Conservation (phyloP, 2,329 filamentous ascomycete genomes). For the Gaeumannomyces sp. region DNA sequence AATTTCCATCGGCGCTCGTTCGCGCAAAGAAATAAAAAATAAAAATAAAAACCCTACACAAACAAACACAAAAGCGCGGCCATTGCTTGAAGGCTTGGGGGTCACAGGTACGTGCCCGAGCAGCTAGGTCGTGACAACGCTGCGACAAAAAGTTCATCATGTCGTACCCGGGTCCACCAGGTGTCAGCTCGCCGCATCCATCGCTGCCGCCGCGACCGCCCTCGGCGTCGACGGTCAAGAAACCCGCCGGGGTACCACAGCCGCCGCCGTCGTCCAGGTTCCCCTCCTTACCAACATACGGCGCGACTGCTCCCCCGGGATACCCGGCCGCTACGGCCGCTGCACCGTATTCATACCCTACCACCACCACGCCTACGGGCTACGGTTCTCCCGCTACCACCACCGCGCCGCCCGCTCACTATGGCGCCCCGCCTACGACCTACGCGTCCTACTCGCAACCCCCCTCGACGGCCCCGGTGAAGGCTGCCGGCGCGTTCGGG, state of each 20-base stretch:
- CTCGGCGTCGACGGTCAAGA: constrained; percentile 1
- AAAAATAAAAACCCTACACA: neutral
- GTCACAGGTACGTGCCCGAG: constrained; percentile 15
- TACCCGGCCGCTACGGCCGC: constrained; percentile 15
- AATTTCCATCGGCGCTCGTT: too few species aligned
- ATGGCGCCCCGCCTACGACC: constrained; percentile 33
- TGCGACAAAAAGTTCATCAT: constrained; percentile 17
- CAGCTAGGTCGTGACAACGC: constrained; percentile 4
- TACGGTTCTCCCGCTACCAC: constrained; percentile 15
- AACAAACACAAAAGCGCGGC: neutral
- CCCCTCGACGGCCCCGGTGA: constrained; percentile 29
- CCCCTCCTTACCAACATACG: neutral
- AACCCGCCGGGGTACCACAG: neutral
- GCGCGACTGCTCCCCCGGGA: neutral
- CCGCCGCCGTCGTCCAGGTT: constrained; percentile 4
- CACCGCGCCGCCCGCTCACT: constrained; percentile 32
- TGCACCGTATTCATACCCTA: constrained; percentile 8
- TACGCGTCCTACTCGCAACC: constrained; percentile 23
- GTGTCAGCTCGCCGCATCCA: constrained; percentile 18
- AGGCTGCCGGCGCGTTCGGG: constrained; percentile 17
- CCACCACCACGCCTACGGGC: constrained; percentile 8
- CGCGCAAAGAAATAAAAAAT: neutral
- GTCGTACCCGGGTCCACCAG: constrained; percentile 20
- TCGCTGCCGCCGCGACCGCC: constrained; percentile 20
- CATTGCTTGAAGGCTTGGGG: neutral